Evolutionary conservation across 352 stramenopile species (phyloP).

Genomic region (Globisporangium carolinianum): DNA sequence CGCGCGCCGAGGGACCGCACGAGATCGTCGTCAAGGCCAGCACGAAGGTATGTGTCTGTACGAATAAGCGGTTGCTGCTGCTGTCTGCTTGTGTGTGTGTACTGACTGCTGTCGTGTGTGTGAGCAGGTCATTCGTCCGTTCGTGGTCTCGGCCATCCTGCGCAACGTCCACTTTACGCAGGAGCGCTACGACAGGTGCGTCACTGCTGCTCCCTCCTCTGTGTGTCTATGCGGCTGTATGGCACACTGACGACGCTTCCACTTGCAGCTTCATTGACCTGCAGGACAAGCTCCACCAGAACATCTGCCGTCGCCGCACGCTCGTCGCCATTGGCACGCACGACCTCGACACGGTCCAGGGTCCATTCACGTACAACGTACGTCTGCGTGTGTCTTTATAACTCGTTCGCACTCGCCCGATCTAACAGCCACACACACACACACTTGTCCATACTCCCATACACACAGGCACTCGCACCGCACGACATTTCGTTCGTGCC

Average conservation of each 20-base stretch:
- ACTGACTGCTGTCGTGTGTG: background rate
- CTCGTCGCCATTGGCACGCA: constrained; percentile 99
- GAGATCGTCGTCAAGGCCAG: constrained; percentile 84
- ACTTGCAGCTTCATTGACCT: constrained; percentile 96
- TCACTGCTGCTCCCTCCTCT: too few species aligned
- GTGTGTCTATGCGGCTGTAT: background rate
- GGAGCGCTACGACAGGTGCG: constrained; percentile 90
- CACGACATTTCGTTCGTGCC: constrained; percentile 96
- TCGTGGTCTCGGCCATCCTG: constrained; percentile 97
- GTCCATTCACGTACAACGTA: constrained; percentile 91
- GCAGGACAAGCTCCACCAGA: constrained; percentile 99
- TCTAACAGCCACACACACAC: background rate
- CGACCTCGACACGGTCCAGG: constrained; percentile 95
- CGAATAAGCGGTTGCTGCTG: background rate
- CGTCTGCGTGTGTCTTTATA: constrained; percentile 4
- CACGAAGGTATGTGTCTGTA: constrained; percentile 49
- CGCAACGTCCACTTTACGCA: constrained; percentile 94
- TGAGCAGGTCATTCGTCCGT: constrained; percentile 89
- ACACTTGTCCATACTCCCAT: background rate
- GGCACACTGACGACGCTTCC: background rate
- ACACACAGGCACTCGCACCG: constrained; percentile 79
- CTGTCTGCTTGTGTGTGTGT: background rate
- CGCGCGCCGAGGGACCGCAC: constrained; percentile 50
- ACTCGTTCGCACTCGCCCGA: background rate
- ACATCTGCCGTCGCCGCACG: constrained; percentile 98